Percentiles rank a stretch among this genome's conserved stretches.
Evolutionary conservation across 1,284 basidiomycete genomes (phyloP).

Genomic region (Fistulinella cinereoalba): DNA sequence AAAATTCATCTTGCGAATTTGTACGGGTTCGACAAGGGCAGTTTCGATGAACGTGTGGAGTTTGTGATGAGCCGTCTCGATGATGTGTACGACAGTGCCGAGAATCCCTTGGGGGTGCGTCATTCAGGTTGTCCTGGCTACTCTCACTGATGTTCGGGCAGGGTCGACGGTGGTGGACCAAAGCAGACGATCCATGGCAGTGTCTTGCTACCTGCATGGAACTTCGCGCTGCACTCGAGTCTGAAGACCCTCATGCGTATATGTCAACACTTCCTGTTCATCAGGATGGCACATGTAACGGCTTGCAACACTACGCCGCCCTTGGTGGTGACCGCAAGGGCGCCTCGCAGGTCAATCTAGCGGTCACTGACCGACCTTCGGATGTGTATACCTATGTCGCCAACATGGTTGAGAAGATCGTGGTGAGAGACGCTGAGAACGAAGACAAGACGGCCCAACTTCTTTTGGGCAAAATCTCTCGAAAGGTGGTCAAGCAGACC

Average conservation of each 20-base stretch:
- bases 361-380: conserved; percentile 81
- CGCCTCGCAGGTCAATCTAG: conserved; percentile 91
- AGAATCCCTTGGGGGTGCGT: conserved; percentile 75
- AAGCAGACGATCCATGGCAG: conserved; percentile 97
- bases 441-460: conserved; percentile 60
- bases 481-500: conserved; percentile 99
- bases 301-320: conserved; percentile 97
- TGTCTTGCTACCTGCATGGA: conserved; percentile 93
- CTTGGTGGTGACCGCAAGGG: conserved; percentile 91
- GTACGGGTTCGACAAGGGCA: conserved; percentile 94
- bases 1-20: conserved; percentile 94
- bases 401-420: conserved; percentile 65
- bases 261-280: conserved; percentile 86
- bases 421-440: conserved; percentile 32
- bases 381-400: conserved; percentile 98
- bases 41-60: conserved; percentile 84
- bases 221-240: conserved; percentile 74
- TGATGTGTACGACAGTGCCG: conserved; percentile 82
- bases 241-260: conserved; percentile 70
- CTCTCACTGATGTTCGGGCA: conserved; percentile 26
- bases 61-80: conserved; percentile 77
- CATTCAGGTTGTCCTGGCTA: background rate
- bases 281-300: conserved; percentile 99
- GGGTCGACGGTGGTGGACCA: conserved; percentile 84
- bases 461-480: conserved; percentile 77